Evolutionary conservation across 306 rosid genomes (phyloP), one percentile per base, ranked within the genome.

Genomic region (Styphnolobium japonicum): DNA sequence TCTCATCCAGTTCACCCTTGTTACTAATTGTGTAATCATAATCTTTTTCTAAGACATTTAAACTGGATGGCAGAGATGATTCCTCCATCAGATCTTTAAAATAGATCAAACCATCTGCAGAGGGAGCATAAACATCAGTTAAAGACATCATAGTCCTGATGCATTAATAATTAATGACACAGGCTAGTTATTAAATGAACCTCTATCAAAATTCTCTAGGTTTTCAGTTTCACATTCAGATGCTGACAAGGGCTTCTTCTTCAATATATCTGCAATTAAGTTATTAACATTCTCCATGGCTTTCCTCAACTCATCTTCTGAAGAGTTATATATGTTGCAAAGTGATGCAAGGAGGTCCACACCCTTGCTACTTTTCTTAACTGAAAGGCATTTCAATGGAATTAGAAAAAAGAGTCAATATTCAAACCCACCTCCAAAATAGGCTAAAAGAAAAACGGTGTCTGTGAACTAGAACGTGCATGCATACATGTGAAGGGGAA

Each of bases 291-390:
- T 92, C 83, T 89, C 99, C 91, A 90, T 90, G 52, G 87, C 86
- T 88, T 87, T 86, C 88, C 79, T 91, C 88, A 93, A 67, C 64
- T 91, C 99, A 16, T 91, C 99, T 86, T 93, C 99, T 40, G 98
- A 87, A 55, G 96, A 89, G 80, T 91, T 64, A 69, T 85, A 88
- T 22, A 73, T 82, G 81, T 91, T 85, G 92, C 98, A 93, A 52
- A 96, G 99, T 39, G 97, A 91, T 70, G 97, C 91, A 77, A 89
- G 81, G 71, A 96, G 87, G 76, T 96, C 98, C 88, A 93, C 97
- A 18, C 94, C 88, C 80, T 86, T 91, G 82, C 58, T 81, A 31
- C 87, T 89, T 77, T 86, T 96, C 83, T 85, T 96, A 57, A 89
- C 99, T 96, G 88, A 70, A 84, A n/a, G n/a, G n/a, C 58, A 72